A percentile compares a stretch with the other conserved stretches of the same genome.
Conservation (phyloP, 257 asterid genomes). For the Scutellaria minor region DNA sequence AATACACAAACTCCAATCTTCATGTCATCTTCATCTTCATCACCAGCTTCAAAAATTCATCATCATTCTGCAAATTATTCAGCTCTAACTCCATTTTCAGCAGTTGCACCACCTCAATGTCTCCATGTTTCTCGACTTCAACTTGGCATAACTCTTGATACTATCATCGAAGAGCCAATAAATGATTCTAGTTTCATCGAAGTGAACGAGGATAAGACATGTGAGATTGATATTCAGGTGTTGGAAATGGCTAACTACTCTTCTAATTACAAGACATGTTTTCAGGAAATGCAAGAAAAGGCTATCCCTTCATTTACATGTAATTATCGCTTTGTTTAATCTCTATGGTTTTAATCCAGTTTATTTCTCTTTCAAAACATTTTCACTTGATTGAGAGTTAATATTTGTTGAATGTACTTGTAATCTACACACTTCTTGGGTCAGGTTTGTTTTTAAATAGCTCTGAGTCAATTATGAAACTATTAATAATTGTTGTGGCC, state of each 20-base stretch:
- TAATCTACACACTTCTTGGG: too few relatives aligned
- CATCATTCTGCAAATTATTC: neutral
- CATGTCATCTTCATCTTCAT: constrained; percentile 12
- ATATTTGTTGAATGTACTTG: too few relatives aligned
- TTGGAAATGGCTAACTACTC: neutral
- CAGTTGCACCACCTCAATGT: constrained; percentile 33
- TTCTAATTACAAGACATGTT: constrained; percentile 10
- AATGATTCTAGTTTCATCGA: neutral
- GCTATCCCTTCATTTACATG: neutral
- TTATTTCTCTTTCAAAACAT: neutral
- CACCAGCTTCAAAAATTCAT: neutral
- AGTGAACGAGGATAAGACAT: constrained; percentile 1
- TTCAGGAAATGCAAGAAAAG: constrained; percentile 16
- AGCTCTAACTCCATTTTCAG: constrained; percentile 32
- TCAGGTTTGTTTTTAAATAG: too few relatives aligned
- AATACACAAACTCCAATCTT: neutral
- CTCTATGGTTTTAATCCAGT: neutral
- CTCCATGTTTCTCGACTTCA: constrained; percentile 17
- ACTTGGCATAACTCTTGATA: constrained; percentile 18
- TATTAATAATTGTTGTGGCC: too few relatives aligned
- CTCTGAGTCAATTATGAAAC: too few relatives aligned
- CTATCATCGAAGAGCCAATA: constrained; percentile 24
- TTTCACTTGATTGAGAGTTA: too few relatives aligned
- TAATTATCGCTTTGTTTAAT: neutral
- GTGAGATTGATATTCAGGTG: neutral